phyloP scores from a whole-genome alignment of 1,284 basidiomycete species.

The Albatrellus sp. region DNA sequence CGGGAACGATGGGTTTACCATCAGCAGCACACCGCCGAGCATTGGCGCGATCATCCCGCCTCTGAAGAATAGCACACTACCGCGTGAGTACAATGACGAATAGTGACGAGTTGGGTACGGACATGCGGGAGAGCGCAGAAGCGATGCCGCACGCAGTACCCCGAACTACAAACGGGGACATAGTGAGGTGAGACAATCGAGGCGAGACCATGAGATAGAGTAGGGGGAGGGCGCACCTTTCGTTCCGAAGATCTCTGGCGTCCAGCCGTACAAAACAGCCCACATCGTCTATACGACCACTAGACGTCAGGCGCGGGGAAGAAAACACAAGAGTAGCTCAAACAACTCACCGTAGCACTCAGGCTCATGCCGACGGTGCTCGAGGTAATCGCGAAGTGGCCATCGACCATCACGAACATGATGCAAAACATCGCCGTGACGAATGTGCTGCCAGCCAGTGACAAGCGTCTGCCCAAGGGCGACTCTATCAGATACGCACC shows the following conservation, averaged over 20 bases:
- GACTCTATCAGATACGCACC: slow-evolving; percentile 86
- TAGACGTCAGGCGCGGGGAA: background rate
- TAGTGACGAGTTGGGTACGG: slow-evolving; percentile 18
- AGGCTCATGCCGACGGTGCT: slow-evolving; percentile 76
- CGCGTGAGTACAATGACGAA: background rate
- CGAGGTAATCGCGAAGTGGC: slow-evolving; percentile 53
- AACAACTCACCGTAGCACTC: slow-evolving; percentile 55
- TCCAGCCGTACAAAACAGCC: slow-evolving; percentile 87
- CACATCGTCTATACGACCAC: slow-evolving; percentile 61
- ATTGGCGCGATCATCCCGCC: slow-evolving; percentile 88
- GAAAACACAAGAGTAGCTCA: background rate
- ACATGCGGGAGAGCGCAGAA: slow-evolving; percentile 81
- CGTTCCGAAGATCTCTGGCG: slow-evolving; percentile 82
- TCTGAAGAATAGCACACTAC: slow-evolving; percentile 27
- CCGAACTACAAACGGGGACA: slow-evolving; percentile 51
- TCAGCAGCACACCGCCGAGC: slow-evolving; percentile 70
- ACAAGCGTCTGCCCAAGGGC: slow-evolving; percentile 62
- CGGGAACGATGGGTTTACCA: slow-evolving; percentile 62
- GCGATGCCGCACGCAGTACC: slow-evolving; percentile 90
- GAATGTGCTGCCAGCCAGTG: slow-evolving; percentile 73
- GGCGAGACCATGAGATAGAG: background rate
- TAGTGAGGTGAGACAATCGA: slow-evolving; percentile 2
- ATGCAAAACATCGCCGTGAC: slow-evolving; percentile 73
- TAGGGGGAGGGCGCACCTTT: slow-evolving; percentile 31
- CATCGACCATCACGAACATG: slow-evolving; percentile 55